phyloP scores from a whole-genome alignment of 306 rosid species.

The Biancaea sappan region DNA sequence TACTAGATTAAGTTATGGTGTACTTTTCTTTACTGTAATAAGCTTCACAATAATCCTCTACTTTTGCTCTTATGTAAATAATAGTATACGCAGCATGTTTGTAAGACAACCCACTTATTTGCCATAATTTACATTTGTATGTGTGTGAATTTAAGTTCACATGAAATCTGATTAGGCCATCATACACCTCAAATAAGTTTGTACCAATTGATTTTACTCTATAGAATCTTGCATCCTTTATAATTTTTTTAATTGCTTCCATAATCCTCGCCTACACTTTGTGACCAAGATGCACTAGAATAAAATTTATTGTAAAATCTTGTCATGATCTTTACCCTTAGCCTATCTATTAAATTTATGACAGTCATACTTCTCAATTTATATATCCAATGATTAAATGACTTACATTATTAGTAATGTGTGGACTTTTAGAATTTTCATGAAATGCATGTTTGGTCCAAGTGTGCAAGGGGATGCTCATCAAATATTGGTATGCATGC shows the following conservation, averaged over 20 bases:
- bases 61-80: background rate
- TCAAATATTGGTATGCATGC: background rate
- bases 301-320: too few species aligned
- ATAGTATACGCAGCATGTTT: background rate
- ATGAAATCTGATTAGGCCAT: background rate
- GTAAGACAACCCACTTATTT: background rate
- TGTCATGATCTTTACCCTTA: background rate
- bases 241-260: background rate
- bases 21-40: background rate
- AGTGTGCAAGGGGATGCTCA: background rate
- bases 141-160: background rate
- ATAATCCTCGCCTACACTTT: background rate
- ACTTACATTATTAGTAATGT: constrained; percentile 9
- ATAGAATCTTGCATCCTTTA: background rate
- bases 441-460: background rate
- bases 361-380: background rate
- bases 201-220: background rate
- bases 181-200: background rate
- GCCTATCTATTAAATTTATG: background rate
- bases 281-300: background rate
- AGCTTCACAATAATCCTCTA: background rate
- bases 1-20: background rate
- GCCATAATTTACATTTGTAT: background rate
- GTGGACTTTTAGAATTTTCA: background rate
- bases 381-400: background rate